phyloP scores from a whole-genome alignment of 2,329 filamentous ascomycete genomes.

The Calonectria ilicicola region DNA sequence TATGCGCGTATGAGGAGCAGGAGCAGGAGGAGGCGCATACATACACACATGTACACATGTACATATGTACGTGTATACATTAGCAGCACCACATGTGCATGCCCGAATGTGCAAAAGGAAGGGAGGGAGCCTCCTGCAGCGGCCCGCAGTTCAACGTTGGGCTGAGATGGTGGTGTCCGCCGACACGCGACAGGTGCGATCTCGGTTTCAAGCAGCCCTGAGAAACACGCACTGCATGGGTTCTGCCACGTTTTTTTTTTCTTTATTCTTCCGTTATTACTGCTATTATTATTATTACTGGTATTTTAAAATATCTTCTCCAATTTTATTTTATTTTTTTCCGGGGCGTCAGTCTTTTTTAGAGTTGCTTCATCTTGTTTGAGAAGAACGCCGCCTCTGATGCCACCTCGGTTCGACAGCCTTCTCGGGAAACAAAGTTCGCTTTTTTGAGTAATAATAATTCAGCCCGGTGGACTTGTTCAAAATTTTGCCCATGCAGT shows the following conservation, averaged over 20 bases:
- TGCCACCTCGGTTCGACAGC: background rate
- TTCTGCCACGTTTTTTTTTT: background rate
- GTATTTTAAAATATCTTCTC: background rate
- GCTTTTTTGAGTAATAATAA: background rate
- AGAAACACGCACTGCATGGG: background rate
- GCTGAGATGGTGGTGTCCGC: background rate
- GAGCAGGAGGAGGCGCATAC: too few relatives aligned
- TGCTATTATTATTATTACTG: background rate
- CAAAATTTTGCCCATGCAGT: background rate
- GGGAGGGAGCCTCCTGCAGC: background rate
- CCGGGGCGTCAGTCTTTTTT: background rate
- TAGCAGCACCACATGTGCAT: background rate
- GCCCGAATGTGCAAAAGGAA: too few relatives aligned
- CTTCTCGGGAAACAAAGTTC: background rate
- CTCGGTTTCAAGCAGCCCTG: background rate
- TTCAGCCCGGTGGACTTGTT: background rate
- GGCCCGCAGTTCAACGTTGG: background rate
- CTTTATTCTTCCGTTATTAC: background rate
- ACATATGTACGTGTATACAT: background rate
- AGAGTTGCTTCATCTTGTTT: conserved; percentile 4
- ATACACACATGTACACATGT: background rate
- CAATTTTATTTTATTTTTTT: background rate
- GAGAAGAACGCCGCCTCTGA: background rate
- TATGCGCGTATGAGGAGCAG: background rate
- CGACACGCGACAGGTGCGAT: background rate